Evolutionary conservation across 768 basidiomycete genomes (phyloP), one percentile per base, ranked within the genome.

Genomic region (Exidia glandulosa): DNA sequence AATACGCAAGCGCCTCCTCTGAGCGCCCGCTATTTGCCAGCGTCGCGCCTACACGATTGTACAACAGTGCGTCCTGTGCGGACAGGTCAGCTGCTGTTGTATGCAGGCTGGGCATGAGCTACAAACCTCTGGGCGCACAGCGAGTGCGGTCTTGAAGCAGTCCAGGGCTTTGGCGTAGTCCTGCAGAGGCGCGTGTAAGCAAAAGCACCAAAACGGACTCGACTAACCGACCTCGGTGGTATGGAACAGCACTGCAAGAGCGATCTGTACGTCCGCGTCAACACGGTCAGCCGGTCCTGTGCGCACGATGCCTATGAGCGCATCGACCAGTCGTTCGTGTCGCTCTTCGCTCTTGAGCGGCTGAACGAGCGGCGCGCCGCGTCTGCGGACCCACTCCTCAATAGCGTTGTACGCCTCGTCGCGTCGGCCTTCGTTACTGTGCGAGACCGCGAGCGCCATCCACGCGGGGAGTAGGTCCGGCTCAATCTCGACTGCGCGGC

Each of bases 201-300:
- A 13, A 27, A 13, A 37, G 16, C 23, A 65, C 58, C 41, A 36
- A 7, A 36, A 36, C 7, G 34, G 7, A 16, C 36, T 5, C 45
- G 47, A 47, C 55, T 41, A 3, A 65, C 75, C 29, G 62, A 90
- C 92, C 78, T 96, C 95, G 60, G 86, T 91, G 9, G 89, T 83
- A 71, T 96, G 98, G 70, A 99, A 79, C 67, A 98, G 69, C 37
- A 98, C 88, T 3, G 93, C 95, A 56, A 99, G 77, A 3, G 93
- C 96, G 56, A 98, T 84, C 74, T 99, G 96, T 31, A 94, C 85
- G 70, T 99, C 95, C 9, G 95, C 86, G 70, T 99, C 96, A 27
- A 98, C 80, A 23, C 30, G 16, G 57, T 78, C 77, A 3, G 78
- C 81, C 27, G 74, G 74, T 63, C 80, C 76, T 63, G 76, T 77